Percentiles rank a stretch among this genome's conserved stretches.
These are phyloP conservation scores for Apocynum venetum DNA, from an alignment of 257 asterid species.

Conservation along the genomic window DNA sequence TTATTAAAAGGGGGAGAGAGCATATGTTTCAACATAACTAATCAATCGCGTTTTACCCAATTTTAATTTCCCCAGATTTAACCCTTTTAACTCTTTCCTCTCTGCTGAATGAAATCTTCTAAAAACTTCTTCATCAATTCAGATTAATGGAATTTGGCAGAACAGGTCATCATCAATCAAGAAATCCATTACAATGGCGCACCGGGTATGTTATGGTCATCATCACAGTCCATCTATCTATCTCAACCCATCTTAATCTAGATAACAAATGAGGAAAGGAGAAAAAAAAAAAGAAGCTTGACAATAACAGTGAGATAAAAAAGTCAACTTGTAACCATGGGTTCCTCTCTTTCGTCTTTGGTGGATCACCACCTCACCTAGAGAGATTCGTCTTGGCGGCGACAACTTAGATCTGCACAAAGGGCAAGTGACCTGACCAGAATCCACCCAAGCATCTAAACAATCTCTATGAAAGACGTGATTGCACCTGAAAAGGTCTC, in stretches of 20 bases:
- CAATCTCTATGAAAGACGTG: constrained; percentile 65
- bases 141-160: neutral
- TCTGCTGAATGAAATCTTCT: too few relatives aligned
- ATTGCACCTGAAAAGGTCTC: constrained; percentile 47
- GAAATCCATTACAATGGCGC: too few relatives aligned
- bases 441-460: constrained; percentile 63
- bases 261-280: neutral
- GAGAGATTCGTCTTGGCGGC: constrained; percentile 31
- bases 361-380: constrained; percentile 2
- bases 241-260: too few relatives aligned
- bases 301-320: neutral
- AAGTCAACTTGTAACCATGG: constrained; percentile 3
- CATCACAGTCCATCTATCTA: too few relatives aligned
- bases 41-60: too few relatives aligned
- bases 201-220: neutral
- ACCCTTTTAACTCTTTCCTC: too few relatives aligned
- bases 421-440: constrained; percentile 61
- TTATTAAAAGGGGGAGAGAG: too few relatives aligned
- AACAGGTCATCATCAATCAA: neutral
- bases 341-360: neutral
- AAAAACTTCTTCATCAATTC: too few relatives aligned
- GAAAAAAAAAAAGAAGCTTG: neutral
- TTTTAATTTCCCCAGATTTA: too few relatives aligned
- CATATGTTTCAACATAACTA: too few relatives aligned
- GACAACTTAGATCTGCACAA: constrained; percentile 64